Evolutionary conservation across 2,329 filamentous ascomycete genomes (phyloP).

Genomic region (Purpureocillium lavendulum): DNA sequence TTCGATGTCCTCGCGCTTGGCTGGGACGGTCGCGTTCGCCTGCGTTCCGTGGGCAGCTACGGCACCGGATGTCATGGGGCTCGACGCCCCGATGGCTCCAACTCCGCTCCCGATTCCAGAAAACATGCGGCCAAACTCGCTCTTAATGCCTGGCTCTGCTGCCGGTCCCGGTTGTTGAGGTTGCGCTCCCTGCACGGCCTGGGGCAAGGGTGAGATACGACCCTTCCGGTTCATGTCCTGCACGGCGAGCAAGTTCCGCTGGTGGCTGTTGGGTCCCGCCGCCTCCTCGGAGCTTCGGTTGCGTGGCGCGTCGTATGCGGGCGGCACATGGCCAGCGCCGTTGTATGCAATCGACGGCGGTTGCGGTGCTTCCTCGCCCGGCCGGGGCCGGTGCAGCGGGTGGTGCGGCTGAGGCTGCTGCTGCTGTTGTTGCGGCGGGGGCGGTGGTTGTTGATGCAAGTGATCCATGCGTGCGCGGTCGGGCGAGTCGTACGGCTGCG

Average conservation of each 20-base stretch:
- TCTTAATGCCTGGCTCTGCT: slow-evolving; percentile 85
- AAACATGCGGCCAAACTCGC: slow-evolving; percentile 90
- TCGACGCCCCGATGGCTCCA: slow-evolving; percentile 40
- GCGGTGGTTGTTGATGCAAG: slow-evolving; percentile 26
- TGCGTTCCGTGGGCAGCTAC: slow-evolving; percentile 33
- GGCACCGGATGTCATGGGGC: slow-evolving; percentile 34
- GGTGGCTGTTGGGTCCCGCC: slow-evolving; percentile 43
- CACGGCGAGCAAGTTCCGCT: slow-evolving; percentile 64
- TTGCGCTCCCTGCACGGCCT: slow-evolving; percentile 89
- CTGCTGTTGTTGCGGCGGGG: slow-evolving; percentile 25
- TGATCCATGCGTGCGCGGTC: slow-evolving; percentile 38
- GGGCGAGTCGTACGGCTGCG: slow-evolving; percentile 38
- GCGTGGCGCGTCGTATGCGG: slow-evolving; percentile 30
- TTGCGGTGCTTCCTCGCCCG: slow-evolving; percentile 38
- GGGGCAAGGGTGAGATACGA: slow-evolving; percentile 78
- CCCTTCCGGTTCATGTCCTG: slow-evolving; percentile 77
- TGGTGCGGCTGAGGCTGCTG: slow-evolving; percentile 26
- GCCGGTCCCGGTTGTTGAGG: slow-evolving; percentile 69
- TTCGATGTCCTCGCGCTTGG: slow-evolving; percentile 46
- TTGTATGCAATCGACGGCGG: slow-evolving; percentile 43
- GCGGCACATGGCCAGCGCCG: slow-evolving; percentile 27
- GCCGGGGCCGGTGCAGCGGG: slow-evolving; percentile 29
- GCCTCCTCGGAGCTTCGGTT: slow-evolving; percentile 38
- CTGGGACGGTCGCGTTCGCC: slow-evolving; percentile 20
- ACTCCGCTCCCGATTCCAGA: slow-evolving; percentile 70